phyloP scores from a whole-genome alignment of 805 yeast species.

The Starmerella vitae region DNA sequence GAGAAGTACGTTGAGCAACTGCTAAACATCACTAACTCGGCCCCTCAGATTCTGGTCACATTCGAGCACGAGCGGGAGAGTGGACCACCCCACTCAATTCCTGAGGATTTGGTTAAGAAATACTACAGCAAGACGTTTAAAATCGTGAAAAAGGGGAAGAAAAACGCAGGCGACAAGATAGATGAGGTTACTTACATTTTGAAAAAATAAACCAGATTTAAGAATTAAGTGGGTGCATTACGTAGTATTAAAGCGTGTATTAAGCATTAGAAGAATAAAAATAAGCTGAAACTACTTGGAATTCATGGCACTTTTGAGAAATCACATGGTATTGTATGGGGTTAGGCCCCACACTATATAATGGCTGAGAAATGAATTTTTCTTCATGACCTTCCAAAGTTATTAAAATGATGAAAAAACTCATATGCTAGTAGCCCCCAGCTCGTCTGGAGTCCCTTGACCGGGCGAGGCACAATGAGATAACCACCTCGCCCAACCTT shows the following conservation, averaged over 20 bases:
- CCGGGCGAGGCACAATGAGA: constrained; percentile 25
- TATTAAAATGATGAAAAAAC: constrained; percentile 22
- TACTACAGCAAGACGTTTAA: constrained; percentile 10
- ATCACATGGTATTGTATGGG: too few relatives aligned
- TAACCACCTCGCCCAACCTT: constrained; percentile 22
- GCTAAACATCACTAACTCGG: constrained; percentile 7
- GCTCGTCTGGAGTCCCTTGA: constrained; percentile 24
- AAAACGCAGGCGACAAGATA: background rate
- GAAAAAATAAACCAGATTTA: too few relatives aligned
- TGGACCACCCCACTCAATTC: constrained; percentile 12
- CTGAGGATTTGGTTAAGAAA: constrained; percentile 7
- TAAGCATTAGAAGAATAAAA: too few relatives aligned
- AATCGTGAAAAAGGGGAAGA: constrained; percentile 2
- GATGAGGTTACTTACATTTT: constrained; percentile 7
- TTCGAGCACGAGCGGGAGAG: constrained; percentile 10
- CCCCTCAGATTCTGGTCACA: constrained; percentile 14
- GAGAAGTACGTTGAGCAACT: constrained; percentile 6
- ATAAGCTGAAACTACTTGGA: too few relatives aligned
- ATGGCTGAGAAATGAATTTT: too few relatives aligned
- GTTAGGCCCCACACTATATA: too few relatives aligned
- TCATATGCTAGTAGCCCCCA: constrained; percentile 20
- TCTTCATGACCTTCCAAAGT: constrained; percentile 22
- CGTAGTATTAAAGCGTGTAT: too few relatives aligned
- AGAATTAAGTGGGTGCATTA: too few relatives aligned
- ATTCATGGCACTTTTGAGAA: too few relatives aligned